These are phyloP conservation scores for Pseudogymnoascus sp. DNA, from an alignment of 2,329 filamentous ascomycete species.

Conservation along the genomic window DNA sequence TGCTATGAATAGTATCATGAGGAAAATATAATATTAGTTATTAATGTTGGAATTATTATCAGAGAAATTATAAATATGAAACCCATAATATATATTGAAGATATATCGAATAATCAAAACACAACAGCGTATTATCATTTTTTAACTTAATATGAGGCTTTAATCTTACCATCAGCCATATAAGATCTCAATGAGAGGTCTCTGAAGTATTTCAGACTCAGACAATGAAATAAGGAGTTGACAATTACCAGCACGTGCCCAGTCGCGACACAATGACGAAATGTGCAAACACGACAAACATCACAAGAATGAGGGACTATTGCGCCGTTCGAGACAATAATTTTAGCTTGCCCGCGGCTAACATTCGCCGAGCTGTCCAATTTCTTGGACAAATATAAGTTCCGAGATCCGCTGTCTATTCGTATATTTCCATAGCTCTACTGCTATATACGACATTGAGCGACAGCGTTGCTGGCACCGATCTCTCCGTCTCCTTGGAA, in stretches of 20 bases:
- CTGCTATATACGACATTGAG: background rate
- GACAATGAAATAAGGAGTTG: background rate
- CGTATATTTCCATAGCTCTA: background rate
- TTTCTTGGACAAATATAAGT: background rate
- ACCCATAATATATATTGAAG: background rate
- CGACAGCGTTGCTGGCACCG: background rate
- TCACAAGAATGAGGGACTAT: slow-evolving; percentile 19
- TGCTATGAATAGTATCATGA: background rate
- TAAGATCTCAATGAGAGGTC: background rate
- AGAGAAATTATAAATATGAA: background rate
- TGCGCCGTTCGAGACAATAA: slow-evolving; percentile 37
- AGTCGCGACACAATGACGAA: background rate
- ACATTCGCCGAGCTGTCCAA: background rate
- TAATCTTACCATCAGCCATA: background rate
- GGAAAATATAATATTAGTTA: background rate
- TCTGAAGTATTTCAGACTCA: background rate
- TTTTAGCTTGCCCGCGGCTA: slow-evolving; percentile 1
- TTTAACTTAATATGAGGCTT: background rate
- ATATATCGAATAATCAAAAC: background rate
- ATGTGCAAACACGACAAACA: slow-evolving; percentile 4
- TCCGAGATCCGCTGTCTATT: background rate
- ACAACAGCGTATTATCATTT: background rate
- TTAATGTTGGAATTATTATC: background rate
- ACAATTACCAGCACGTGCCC: background rate
- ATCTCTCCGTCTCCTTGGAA: background rate